Evolutionary conservation across 2,329 filamentous ascomycete species (phyloP), one percentile per base, ranked within the genome.

Genomic region (Arthrobotrys sphaeroides): DNA sequence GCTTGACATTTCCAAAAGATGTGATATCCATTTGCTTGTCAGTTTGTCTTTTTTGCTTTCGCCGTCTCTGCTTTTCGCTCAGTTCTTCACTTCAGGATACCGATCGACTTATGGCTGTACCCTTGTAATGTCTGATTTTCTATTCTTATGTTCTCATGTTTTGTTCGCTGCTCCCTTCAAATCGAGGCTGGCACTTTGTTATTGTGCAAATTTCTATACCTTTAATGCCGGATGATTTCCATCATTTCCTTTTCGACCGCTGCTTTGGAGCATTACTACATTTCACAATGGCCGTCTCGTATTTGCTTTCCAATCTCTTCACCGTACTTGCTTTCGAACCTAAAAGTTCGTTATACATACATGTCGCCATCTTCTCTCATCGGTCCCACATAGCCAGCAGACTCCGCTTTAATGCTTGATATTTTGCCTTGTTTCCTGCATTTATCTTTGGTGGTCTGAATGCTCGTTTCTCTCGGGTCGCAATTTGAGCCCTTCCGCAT

Each of bases 81-180:
- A 26, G 43, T 73, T 77, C 77, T 75, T 51, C 65, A 62, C 53
- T 78, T 66, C 70, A 73, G 74, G 59, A 78, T 78, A 78, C 73
- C 66, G 64, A 66, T 59, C 66, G 65, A 43, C 66, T 76, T 65
- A 76, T 76, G 60, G 65, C 60, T 60, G 67, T 72, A 70, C 43
- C 42, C 33, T 76, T 70, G 69, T 77, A 72, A 73, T 73, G 68
- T 69, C 59, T 74, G 61, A 47, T 64, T 59, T 55, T 60, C 68
- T 18, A 55, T 18, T 53, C 67, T 62, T 18, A 49, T 73, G 57
- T 18, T 60, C 31, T 42, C 36, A 51, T 66, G 42, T 49, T 76
- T 20, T 47, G 65, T 55, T 16, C 64, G 66, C 38, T 59, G n/a
- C 57, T 64, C 57, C 49, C 33, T 74, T 68, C 61, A 55, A 74